phyloP scores from a whole-genome alignment of 2,329 filamentous ascomycete species.

The Fusarium solani-melongenae region DNA sequence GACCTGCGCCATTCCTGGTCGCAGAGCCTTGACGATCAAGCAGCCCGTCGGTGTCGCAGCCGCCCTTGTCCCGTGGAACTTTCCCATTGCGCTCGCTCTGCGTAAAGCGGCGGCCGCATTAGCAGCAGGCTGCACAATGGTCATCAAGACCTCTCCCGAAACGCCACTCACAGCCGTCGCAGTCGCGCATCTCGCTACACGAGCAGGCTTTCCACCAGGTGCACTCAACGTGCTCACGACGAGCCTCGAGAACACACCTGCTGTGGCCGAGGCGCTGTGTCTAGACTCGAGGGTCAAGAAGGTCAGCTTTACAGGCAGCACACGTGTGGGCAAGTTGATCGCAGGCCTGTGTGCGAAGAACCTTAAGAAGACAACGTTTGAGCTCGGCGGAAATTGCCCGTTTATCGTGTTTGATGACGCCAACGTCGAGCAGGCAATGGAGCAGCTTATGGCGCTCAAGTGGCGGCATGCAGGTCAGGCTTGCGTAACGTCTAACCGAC shows the following conservation, averaged over 20 bases:
- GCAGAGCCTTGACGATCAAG: slow-evolving; percentile 78
- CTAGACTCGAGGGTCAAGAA: slow-evolving; percentile 57
- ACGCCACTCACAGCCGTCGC: slow-evolving; percentile 79
- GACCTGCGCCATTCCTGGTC: slow-evolving; percentile 68
- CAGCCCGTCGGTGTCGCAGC: slow-evolving; percentile 51
- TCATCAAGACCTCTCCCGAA: slow-evolving; percentile 78
- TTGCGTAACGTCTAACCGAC: slow-evolving; percentile 71
- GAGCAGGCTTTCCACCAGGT: slow-evolving; percentile 81
- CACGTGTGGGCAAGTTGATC: slow-evolving; percentile 74
- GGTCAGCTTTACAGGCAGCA: slow-evolving; percentile 82
- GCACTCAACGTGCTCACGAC: slow-evolving; percentile 68
- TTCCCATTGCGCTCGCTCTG: slow-evolving; percentile 63
- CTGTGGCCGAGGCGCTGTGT: slow-evolving; percentile 59
- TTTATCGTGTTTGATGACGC: slow-evolving; percentile 76
- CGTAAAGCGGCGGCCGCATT: slow-evolving; percentile 65
- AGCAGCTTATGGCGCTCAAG: slow-evolving; percentile 70
- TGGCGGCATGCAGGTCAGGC: slow-evolving; percentile 78
- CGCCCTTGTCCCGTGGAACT: slow-evolving; percentile 65
- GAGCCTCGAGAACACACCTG: slow-evolving; percentile 56
- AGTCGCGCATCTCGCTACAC: slow-evolving; percentile 72
- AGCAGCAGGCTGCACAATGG: slow-evolving; percentile 81
- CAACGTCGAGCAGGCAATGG: slow-evolving; percentile 72
- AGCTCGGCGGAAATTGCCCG: slow-evolving; percentile 77
- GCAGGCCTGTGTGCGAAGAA: slow-evolving; percentile 69
- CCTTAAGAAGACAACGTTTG: slow-evolving; percentile 75